Evolutionary conservation across 331 rosid genomes (phyloP).

Genomic region (Malus hybrid): DNA sequence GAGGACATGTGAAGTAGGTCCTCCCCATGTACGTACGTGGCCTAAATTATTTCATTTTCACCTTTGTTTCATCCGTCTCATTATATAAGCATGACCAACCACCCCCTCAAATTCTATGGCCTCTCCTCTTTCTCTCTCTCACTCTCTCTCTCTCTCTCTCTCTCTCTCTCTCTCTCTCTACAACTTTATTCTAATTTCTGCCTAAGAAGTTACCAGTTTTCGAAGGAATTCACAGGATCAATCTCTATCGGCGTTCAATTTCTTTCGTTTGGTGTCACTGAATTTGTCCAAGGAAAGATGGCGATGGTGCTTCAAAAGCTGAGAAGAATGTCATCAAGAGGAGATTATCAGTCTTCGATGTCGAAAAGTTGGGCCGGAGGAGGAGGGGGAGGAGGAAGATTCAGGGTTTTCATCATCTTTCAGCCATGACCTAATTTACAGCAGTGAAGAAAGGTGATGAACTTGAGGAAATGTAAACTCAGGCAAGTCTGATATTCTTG

Average conservation of each 20-base stretch:
- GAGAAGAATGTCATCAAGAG: not conserved
- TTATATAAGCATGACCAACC: conserved; percentile 25
- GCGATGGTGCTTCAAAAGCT: not conserved
- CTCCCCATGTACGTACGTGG: conserved; percentile 1
- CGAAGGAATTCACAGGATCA: no score
- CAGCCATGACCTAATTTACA: conserved; percentile 45
- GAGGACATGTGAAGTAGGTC: conserved; percentile 20
- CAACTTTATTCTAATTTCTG: not conserved
- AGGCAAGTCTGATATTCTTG: conserved; percentile 92
- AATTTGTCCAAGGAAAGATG: not conserved
- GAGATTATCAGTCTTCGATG: not conserved
- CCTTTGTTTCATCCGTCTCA: conserved; percentile 25
- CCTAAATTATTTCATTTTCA: not conserved
- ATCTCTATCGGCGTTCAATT: no score
- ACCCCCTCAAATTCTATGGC: conserved; percentile 11
- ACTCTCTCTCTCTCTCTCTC: not conserved
- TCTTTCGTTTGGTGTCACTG: not conserved
- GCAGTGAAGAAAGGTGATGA: conserved; percentile 7
- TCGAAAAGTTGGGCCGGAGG: not conserved
- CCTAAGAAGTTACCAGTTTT: no score
- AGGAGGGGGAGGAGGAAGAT: conserved; percentile 5
- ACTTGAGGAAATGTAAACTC: conserved; percentile 41
- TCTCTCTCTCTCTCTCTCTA: not conserved
- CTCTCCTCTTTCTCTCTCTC: not conserved
- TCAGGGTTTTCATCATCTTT: not conserved